Evolutionary conservation across 1,139 yeast species (phyloP).

Genomic region (Kurtzmaniella quercitrusa): DNA sequence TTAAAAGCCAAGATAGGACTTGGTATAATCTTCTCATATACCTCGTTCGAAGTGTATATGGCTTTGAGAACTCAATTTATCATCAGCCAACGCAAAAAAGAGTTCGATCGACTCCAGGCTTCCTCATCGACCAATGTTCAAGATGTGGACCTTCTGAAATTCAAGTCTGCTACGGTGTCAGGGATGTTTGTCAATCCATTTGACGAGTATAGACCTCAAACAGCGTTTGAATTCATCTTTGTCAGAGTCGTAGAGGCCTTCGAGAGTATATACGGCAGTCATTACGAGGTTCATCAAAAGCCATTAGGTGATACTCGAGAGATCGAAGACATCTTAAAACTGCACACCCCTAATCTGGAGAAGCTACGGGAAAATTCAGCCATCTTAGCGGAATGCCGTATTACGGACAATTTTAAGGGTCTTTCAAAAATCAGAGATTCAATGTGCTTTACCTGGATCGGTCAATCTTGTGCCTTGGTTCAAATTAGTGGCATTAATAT

Average conservation of each 20-base stretch:
- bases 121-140: constrained; percentile 3
- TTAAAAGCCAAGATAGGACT: constrained; percentile 39
- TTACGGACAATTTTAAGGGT: constrained; percentile 15
- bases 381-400: constrained; percentile 26
- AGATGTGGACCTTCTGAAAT: constrained; percentile 25
- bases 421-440: constrained; percentile 37
- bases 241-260: constrained; percentile 69
- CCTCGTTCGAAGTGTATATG: constrained; percentile 64
- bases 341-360: constrained; percentile 54
- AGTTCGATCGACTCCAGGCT: constrained; percentile 20
- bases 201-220: constrained; percentile 85
- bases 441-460: constrained; percentile 81
- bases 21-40: constrained; percentile 58
- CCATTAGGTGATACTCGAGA: constrained; percentile 42
- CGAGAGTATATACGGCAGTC: constrained; percentile 64
- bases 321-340: constrained; percentile 54
- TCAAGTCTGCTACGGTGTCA: constrained; percentile 52
- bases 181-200: constrained; percentile 92
- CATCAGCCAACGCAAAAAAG: constrained; percentile 48
- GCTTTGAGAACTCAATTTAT: constrained; percentile 52
- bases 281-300: constrained; percentile 38
- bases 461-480: constrained; percentile 81
- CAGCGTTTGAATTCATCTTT: constrained; percentile 76
- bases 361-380: constrained; percentile 29
- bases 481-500: constrained; percentile 71